Evolutionary conservation across 441 rosid genomes (phyloP).

Genomic region (Monsonia emarginata): DNA sequence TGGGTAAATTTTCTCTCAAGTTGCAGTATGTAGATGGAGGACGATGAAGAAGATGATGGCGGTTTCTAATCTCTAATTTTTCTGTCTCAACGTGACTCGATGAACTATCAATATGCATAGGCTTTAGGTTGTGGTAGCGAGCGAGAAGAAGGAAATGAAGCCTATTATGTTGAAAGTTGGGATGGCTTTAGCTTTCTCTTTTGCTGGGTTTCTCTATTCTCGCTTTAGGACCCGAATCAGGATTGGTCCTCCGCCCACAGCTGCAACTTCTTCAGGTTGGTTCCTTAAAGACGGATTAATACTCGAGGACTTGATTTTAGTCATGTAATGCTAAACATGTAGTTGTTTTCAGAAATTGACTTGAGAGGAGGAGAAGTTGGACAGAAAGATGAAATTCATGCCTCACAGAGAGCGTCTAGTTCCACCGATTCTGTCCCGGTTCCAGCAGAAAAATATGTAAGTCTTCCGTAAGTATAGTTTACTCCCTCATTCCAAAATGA

Average conservation of each 20-base stretch:
- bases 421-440: slow-evolving; percentile 11
- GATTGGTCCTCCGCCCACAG: slow-evolving; percentile 20
- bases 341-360: slow-evolving; percentile 12
- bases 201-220: slow-evolving; percentile 56
- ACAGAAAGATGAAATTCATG: slow-evolving; percentile 15
- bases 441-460: slow-evolving; percentile 26
- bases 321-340: background rate
- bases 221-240: slow-evolving; percentile 35
- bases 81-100: background rate
- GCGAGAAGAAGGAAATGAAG: slow-evolving; percentile 43
- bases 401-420: slow-evolving; percentile 13
- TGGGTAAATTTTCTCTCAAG: background rate
- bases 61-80: background rate
- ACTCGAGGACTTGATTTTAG: background rate
- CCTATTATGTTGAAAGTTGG: slow-evolving; percentile 52
- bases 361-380: slow-evolving; percentile 14
- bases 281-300: too few species aligned
- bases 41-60: slow-evolving; percentile 31
- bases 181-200: slow-evolving; percentile 53
- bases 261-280: slow-evolving; percentile 34
- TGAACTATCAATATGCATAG: background rate
- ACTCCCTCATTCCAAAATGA: too few species aligned
- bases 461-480: slow-evolving; percentile 8
- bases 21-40: slow-evolving; percentile 31
- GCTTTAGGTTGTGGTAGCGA: slow-evolving; percentile 23